phyloP scores from a whole-genome alignment of 163 green algal species.

The Scenedesmus sp. region DNA sequence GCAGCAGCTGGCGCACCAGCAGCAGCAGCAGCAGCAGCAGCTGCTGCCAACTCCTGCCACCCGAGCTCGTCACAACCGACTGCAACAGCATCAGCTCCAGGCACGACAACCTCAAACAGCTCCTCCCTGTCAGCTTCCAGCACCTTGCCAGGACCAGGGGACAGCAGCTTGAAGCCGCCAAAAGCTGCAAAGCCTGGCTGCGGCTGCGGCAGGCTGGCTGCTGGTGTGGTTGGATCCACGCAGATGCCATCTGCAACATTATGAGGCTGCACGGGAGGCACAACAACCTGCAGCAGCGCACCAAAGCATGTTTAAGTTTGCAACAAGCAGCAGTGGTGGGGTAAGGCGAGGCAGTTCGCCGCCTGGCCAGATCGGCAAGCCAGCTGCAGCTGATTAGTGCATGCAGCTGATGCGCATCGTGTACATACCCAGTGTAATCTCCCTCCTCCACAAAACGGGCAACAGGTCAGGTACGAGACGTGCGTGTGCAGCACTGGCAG shows the following conservation, averaged over 20 bases:
- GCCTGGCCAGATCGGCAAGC: no score
- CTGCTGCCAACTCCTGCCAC: constrained; percentile 5
- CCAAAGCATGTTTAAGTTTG: no score
- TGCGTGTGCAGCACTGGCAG: no score
- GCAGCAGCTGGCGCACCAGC: not conserved
- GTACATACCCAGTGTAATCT: no score
- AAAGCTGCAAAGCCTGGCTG: not conserved
- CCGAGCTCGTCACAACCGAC: constrained; percentile 33
- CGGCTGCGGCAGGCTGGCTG: not conserved
- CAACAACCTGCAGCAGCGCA: constrained; percentile 36
- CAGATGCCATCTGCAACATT: constrained; percentile 33
- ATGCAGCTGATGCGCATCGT: no score
- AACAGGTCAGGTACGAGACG: no score
- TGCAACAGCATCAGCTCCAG: constrained; percentile 39
- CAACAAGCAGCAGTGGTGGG: not conserved
- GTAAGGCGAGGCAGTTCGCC: not conserved
- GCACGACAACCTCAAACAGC: constrained; percentile 46
- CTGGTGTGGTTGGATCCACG: not conserved
- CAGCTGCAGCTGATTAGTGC: no score
- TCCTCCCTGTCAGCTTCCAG: constrained; percentile 56
- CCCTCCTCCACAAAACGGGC: no score
- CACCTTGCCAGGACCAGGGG: constrained; percentile 8
- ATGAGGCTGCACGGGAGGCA: constrained; percentile 5
- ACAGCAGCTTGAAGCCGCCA: constrained; percentile 33
- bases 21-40: not conserved